phyloP scores from a whole-genome alignment of 805 yeast genomes.

The Yamadazyma philogaea region DNA sequence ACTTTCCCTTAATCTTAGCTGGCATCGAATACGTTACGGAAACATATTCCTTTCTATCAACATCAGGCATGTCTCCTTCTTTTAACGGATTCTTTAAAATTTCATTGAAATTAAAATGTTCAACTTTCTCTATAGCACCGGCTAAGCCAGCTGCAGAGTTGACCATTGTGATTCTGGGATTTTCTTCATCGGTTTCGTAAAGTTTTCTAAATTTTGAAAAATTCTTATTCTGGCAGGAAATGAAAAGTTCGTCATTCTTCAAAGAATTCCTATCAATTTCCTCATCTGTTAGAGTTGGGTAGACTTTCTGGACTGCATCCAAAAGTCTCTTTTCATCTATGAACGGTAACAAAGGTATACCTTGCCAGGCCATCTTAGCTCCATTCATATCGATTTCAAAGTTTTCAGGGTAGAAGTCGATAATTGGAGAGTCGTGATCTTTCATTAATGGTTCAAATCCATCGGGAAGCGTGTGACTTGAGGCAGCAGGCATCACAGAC shows the following conservation, averaged over 20 bases:
- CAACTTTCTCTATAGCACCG: constrained; percentile 47
- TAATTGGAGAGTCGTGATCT: constrained; percentile 72
- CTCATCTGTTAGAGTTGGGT: constrained; percentile 58
- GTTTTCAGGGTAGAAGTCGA: constrained; percentile 86
- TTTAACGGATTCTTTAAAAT: constrained; percentile 45
- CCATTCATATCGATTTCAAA: constrained; percentile 95
- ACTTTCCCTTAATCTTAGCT: constrained; percentile 57
- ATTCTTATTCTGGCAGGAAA: constrained; percentile 61
- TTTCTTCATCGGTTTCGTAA: constrained; percentile 36
- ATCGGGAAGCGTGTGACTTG: constrained; percentile 80
- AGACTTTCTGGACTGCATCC: constrained; percentile 61
- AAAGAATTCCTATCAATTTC: constrained; percentile 69
- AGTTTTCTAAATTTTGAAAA: constrained; percentile 39
- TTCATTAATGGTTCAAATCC: constrained; percentile 81
- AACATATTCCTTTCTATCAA: constrained; percentile 39
- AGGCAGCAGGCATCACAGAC: constrained; percentile 94
- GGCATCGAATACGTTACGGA: constrained; percentile 61
- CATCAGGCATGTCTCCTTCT: constrained; percentile 44
- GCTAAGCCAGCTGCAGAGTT: constrained; percentile 55
- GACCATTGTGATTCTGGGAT: constrained; percentile 35
- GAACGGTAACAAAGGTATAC: constrained; percentile 84
- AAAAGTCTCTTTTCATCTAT: constrained; percentile 80
- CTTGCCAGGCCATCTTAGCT: constrained; percentile 92
- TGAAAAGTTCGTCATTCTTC: constrained; percentile 65
- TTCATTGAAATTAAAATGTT: constrained; percentile 33